phyloP scores from a whole-genome alignment of 1,139 yeast species.

The Suhomyces ambrosiae region DNA sequence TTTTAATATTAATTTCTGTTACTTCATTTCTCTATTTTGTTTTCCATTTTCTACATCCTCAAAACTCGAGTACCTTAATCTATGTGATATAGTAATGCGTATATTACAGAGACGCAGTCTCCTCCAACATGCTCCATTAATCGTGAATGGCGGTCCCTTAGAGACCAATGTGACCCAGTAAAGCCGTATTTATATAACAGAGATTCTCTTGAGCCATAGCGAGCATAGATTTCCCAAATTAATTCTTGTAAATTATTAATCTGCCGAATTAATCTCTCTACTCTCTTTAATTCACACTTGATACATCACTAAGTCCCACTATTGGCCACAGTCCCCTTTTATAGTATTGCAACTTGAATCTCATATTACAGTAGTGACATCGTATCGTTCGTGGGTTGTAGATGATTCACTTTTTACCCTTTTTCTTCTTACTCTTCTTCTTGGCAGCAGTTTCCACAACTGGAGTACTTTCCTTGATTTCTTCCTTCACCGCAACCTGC shows the following conservation, averaged over 20 bases:
- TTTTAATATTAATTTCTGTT: too few species aligned
- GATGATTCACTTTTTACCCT: slow-evolving; percentile 13
- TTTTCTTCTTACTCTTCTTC: slow-evolving; percentile 20
- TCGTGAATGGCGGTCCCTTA: neutral
- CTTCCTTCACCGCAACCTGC: slow-evolving; percentile 11
- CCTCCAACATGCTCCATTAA: neutral
- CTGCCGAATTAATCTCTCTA: too few species aligned
- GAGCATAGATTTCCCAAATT: too few species aligned
- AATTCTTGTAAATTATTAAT: too few species aligned
- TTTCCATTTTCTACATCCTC: neutral
- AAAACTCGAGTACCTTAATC: too few species aligned
- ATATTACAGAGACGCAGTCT: slow-evolving; percentile 3
- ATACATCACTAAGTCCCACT: too few species aligned
- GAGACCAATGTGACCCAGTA: too few species aligned
- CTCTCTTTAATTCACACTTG: too few species aligned
- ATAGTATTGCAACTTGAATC: too few species aligned
- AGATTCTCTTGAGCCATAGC: too few species aligned
- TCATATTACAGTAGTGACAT: too few species aligned
- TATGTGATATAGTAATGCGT: neutral
- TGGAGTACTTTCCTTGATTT: slow-evolving; percentile 7
- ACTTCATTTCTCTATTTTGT: neutral
- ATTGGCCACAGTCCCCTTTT: neutral
- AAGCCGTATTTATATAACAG: too few species aligned
- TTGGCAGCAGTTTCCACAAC: slow-evolving; percentile 11
- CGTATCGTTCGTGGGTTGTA: neutral